Evolutionary conservation across 1,284 basidiomycete species (phyloP).

Genomic region (Ganoderma resinaceum): DNA sequence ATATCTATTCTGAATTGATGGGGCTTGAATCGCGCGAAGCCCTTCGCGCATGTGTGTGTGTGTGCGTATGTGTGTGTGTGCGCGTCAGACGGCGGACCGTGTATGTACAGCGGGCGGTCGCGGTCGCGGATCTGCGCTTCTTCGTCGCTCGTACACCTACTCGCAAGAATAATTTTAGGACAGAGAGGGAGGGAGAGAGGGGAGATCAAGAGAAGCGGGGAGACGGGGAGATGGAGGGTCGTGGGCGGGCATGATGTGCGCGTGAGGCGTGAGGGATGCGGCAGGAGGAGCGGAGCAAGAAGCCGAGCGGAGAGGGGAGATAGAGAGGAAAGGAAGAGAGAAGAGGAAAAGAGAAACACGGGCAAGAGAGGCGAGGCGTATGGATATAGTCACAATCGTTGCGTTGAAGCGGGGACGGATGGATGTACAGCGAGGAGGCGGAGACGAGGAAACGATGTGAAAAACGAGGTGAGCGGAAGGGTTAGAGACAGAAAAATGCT

Average conservation of each 20-base stretch:
- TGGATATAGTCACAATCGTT: slow-evolving; percentile 31
- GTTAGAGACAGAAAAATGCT: slow-evolving; percentile 14
- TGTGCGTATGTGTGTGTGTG: background rate
- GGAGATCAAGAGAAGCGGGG: too few species aligned
- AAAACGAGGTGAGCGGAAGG: slow-evolving; percentile 10
- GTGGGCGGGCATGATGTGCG: background rate
- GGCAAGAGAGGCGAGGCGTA: slow-evolving; percentile 24
- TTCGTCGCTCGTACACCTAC: slow-evolving; percentile 34
- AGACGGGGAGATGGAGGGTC: background rate
- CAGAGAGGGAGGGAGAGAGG: slow-evolving; percentile 19
- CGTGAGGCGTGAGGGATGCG: slow-evolving; percentile 1
- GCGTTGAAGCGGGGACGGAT: slow-evolving; percentile 20
- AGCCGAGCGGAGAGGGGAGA: slow-evolving; percentile 5
- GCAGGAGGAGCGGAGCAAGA: slow-evolving; percentile 6
- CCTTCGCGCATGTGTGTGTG: slow-evolving; percentile 45
- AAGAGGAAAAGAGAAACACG: slow-evolving; percentile 14
- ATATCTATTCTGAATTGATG: slow-evolving; percentile 41
- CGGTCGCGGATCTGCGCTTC: slow-evolving; percentile 20
- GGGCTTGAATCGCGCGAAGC: slow-evolving; percentile 53
- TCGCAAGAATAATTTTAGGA: slow-evolving; percentile 33
- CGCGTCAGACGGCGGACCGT: background rate
- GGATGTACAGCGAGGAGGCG: slow-evolving; percentile 22
- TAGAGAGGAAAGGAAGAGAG: slow-evolving; percentile 16
- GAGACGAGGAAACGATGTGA: slow-evolving; percentile 13
- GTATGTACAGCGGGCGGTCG: background rate